Evolutionary conservation across 2,329 filamentous ascomycete species (phyloP).

Genomic region (Beauveria sp.): DNA sequence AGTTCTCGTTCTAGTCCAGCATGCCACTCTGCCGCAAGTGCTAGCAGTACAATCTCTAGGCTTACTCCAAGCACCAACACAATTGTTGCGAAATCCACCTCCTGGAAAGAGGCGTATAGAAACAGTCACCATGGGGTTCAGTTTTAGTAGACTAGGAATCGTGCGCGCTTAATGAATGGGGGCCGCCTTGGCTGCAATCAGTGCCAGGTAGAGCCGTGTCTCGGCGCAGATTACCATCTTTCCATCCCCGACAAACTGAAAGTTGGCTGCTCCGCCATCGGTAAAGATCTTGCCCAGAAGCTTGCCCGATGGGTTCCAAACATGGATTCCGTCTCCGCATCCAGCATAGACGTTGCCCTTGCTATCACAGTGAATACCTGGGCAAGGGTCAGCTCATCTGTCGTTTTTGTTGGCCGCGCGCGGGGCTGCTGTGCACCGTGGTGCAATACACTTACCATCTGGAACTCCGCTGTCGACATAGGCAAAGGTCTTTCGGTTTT

Average conservation of each 20-base stretch:
- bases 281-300: conserved; percentile 51
- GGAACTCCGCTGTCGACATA: conserved; percentile 46
- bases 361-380: conserved; percentile 47
- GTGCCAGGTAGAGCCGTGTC: conserved; percentile 28
- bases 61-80: no score
- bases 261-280: conserved; percentile 36
- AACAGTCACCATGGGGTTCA: not conserved
- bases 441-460: conserved; percentile 39
- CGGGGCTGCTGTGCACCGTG: not conserved
- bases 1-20: no score
- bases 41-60: no score
- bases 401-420: not conserved
- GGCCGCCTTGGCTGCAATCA: conserved; percentile 17
- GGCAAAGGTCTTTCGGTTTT: conserved; percentile 48
- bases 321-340: conserved; percentile 41
- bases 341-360: conserved; percentile 48
- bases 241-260: conserved; percentile 34
- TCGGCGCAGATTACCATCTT: conserved; percentile 28
- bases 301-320: conserved; percentile 38
- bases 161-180: conserved; percentile 4
- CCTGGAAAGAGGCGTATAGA: not conserved
- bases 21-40: no score
- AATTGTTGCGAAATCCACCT: no score
- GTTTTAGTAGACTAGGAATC: fast-evolving
- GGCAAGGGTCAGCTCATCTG: not conserved